phyloP scores from a whole-genome alignment of 768 basidiomycete species.

The Cyclocybe cylindracea region DNA sequence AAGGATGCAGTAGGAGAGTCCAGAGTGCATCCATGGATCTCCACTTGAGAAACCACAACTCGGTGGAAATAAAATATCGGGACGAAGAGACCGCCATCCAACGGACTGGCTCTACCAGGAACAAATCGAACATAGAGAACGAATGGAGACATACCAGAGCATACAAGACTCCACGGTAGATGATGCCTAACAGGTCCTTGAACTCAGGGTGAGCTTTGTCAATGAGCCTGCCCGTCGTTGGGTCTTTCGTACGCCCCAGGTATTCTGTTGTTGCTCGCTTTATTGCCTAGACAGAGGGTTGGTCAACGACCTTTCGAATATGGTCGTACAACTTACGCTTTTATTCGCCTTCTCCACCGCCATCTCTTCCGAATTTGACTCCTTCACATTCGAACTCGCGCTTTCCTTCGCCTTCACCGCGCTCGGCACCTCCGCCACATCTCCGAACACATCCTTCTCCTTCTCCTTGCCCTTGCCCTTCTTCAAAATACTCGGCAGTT shows the following conservation, averaged over 20 bases:
- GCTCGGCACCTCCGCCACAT: constrained; percentile 19
- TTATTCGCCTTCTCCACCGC: constrained; percentile 61
- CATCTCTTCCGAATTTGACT: constrained; percentile 18
- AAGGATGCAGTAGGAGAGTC: not conserved
- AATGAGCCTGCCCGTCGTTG: constrained; percentile 25
- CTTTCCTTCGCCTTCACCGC: constrained; percentile 27
- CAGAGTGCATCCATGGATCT: no score
- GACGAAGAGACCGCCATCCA: no score
- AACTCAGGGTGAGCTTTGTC: constrained; percentile 52
- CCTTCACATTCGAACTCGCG: constrained; percentile 17
- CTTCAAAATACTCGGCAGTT: constrained; percentile 32
- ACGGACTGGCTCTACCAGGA: no score
- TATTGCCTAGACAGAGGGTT: constrained; percentile 35
- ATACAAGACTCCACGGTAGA: constrained; percentile 50
- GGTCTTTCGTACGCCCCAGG: constrained; percentile 39
- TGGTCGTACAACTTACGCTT: constrained; percentile 40
- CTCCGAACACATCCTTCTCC: constrained; percentile 39
- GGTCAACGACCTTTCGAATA: not conserved
- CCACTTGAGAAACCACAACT: no score
- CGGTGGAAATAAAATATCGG: no score
- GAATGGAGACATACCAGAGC: constrained; percentile 41
- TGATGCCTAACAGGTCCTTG: constrained; percentile 47
- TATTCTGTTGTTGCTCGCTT: constrained; percentile 44
- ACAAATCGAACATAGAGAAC: not conserved
- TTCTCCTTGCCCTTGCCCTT: constrained; percentile 38